Conservation (phyloP, 306 rosid genomes). For the Parietaria judaica region DNA sequence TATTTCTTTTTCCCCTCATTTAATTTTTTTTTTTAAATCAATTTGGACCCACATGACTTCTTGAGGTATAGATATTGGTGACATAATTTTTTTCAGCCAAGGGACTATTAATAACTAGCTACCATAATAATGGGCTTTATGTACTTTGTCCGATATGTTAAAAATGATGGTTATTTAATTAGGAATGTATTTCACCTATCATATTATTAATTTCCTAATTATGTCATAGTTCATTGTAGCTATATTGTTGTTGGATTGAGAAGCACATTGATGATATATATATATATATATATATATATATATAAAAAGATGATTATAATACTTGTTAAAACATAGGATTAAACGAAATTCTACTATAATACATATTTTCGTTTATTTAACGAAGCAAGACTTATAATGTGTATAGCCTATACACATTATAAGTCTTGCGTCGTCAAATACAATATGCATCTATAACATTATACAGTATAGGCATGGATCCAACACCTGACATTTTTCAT, state of each 20-base stretch:
- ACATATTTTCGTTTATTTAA: too few relatives aligned
- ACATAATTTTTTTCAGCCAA: slow-evolving; percentile 31
- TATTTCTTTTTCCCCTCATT: slow-evolving; percentile 5
- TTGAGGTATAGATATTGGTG: slow-evolving; percentile 15
- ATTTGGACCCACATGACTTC: slow-evolving; percentile 19
- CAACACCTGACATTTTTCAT: too few relatives aligned
- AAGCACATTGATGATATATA: not conserved
- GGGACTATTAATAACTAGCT: slow-evolving; percentile 13
- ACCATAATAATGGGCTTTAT: slow-evolving; percentile 41
- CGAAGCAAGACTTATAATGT: too few relatives aligned
- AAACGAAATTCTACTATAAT: too few relatives aligned
- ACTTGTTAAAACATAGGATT: too few relatives aligned
- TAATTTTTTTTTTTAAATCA: too few relatives aligned
- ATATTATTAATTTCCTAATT: not conserved
- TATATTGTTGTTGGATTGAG: not conserved
- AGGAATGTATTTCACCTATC: slow-evolving; percentile 6
- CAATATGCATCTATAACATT: too few relatives aligned
- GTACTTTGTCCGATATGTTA: slow-evolving; percentile 32
- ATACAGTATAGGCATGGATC: too few relatives aligned
- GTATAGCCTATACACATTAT: too few relatives aligned
- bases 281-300: not conserved
- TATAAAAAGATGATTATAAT: too few relatives aligned
- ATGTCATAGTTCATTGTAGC: not conserved
- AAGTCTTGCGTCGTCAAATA: too few relatives aligned
- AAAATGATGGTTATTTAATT: slow-evolving; percentile 35